Evolutionary conservation across 2,329 filamentous ascomycete species (phyloP).

Genomic region (Davidsoniella virescens): DNA sequence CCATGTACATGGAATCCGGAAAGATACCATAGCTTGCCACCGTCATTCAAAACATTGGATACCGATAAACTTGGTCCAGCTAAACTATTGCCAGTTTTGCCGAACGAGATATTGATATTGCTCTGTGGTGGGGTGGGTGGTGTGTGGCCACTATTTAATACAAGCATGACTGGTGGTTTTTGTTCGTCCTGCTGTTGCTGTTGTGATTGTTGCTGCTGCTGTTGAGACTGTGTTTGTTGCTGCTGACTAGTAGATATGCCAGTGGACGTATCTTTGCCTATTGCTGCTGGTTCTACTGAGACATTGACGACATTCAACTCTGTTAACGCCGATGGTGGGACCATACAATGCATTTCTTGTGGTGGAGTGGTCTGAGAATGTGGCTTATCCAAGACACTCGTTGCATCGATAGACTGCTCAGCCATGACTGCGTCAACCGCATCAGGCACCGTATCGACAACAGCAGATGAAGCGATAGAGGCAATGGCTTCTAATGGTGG

Average conservation of each 20-base stretch:
- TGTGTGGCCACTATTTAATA: conserved; percentile 4
- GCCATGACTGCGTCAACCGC: too few species aligned
- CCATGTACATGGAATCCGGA: conserved; percentile 4
- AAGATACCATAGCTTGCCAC: conserved; percentile 11
- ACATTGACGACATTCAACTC: too few species aligned
- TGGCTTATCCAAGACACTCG: neutral
- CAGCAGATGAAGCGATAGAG: too few species aligned
- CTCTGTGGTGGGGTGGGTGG: conserved; percentile 12
- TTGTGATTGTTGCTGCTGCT: neutral
- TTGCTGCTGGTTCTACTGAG: too few species aligned
- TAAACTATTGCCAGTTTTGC: neutral
- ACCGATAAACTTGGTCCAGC: neutral
- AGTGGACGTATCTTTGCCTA: neutral
- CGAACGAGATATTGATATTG: conserved; percentile 11
- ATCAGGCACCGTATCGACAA: too few species aligned
- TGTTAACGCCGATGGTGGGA: too few species aligned
- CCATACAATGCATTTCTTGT: neutral
- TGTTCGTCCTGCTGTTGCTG: neutral
- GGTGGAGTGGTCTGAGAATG: conserved; percentile 6
- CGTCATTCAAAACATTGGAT: conserved; percentile 8
- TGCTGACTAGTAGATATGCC: neutral
- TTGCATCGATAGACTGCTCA: too few species aligned
- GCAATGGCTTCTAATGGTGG: neutral
- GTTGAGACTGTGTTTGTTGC: neutral
- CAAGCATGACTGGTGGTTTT: neutral